Percentiles rank a stretch among this genome's conserved stretches.
phyloP scores from a whole-genome alignment of 202 grass and related monocot genomes.

The Elaeis oleifera region DNA sequence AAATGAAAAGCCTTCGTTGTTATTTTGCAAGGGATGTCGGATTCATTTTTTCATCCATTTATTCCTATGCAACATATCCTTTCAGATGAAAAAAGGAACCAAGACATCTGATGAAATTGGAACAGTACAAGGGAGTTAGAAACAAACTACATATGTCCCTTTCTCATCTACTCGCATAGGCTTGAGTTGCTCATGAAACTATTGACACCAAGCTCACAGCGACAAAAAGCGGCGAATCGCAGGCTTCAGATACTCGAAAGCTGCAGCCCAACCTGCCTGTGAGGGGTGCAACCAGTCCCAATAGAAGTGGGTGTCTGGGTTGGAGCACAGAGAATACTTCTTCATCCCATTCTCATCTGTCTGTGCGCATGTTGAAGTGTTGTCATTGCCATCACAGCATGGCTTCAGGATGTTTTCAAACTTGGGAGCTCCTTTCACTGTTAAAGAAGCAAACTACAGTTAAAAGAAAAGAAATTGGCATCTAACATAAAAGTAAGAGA shows the following conservation, averaged over 20 bases:
- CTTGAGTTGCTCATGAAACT: no score
- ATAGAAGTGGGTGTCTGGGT: conserved; percentile 45
- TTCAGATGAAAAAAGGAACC: no score
- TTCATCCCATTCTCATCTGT: conserved; percentile 40
- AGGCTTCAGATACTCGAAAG: conserved; percentile 33
- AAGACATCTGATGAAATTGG: no score
- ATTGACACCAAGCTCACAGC: conserved; percentile 16
- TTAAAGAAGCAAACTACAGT: no score
- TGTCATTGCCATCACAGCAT: conserved; percentile 50
- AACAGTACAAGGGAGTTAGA: no score
- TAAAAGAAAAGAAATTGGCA: neutral
- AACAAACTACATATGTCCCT: no score
- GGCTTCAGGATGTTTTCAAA: conserved; percentile 40
- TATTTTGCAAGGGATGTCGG: no score
- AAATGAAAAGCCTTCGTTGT: no score
- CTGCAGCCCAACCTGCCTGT: conserved; percentile 67
- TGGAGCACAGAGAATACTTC: conserved; percentile 44
- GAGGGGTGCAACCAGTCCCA: conserved; percentile 85
- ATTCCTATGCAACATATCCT: no score
- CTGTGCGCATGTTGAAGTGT: conserved; percentile 52
- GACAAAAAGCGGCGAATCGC: conserved; percentile 36
- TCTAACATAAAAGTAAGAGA: neutral
- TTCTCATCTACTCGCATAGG: no score
- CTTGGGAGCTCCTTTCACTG: neutral
- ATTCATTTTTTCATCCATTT: no score